Base-by-base conservation (phyloP, 164 flowering plant genomes). In the Berberis thunbergii region DNA sequence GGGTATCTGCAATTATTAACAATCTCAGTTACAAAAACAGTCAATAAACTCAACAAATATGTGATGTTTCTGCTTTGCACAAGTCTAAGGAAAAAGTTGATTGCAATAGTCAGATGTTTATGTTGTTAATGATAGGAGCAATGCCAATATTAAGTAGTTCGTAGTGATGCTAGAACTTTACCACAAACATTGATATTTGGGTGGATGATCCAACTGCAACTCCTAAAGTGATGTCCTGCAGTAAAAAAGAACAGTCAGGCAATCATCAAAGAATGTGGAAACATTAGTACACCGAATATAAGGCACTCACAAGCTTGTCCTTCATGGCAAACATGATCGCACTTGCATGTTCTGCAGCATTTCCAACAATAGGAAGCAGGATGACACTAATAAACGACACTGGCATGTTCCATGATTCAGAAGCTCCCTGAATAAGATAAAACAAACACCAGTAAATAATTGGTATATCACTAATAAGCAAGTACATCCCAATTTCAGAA, bases 311-410 rank as follows among this genome's bases (percentile, higher is more conserved):
- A 75, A 86, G 88, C 64, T 86, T 86, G 73, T 86, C 78, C 68
- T 82, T 86, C 76, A 81, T 71, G 9, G 91, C 91, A 78, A 86
- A 86, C 88, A 86, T 84, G 65, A 86, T 78, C 55, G 88, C 88
- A 72, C 91, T 84, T 4, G 91, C 91, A 74, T 86, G 91, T 71
- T 86, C 91, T 48, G 91, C 88, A 59, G 91, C 91, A 74, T 86
- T 86, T 49, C 91, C 91, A 7, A 86, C 88, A 63, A 86, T 84
- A 9, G 91, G 91, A 69, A 86, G 88, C 70, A 86, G 70, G 64
- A 86, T 84, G 49, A 86, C 91, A 69, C 91, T 86, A 26, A 86
- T 84, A 73, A 86, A 86, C 57, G 86, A 72, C n/a, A 86, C 76
- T n/a, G 91, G 85, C 81, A 86, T 78, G 73, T 82, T 79, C 85